These are phyloP conservation scores for Gyrodon lividus DNA, from an alignment of 768 basidiomycete species.

Conservation along the genomic window DNA sequence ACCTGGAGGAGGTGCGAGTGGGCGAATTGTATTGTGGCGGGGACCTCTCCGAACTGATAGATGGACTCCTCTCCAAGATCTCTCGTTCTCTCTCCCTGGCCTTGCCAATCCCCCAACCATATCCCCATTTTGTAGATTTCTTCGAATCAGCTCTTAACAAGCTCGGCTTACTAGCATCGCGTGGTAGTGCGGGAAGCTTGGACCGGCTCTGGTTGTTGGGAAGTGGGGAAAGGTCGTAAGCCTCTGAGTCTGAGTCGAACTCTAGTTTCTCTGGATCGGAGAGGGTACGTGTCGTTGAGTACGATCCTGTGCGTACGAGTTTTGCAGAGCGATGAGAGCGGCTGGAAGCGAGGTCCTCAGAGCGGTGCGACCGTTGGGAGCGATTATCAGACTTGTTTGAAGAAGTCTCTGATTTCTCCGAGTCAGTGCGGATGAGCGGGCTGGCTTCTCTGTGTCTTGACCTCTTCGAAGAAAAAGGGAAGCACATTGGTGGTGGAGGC, in stretches of 20 bases:
- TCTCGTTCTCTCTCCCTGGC: constrained; percentile 45
- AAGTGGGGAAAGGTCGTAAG: constrained; percentile 42
- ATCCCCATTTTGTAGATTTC: constrained; percentile 61
- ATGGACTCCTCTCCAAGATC: constrained; percentile 32
- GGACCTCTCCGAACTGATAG: constrained; percentile 39
- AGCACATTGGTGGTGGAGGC: constrained; percentile 53
- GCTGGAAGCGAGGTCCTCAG: constrained; percentile 21
- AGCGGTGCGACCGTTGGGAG: constrained; percentile 27
- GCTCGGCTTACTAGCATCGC: constrained; percentile 35
- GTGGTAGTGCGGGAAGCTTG: constrained; percentile 40
- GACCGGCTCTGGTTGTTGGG: constrained; percentile 39
- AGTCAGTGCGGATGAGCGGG: constrained; percentile 34
- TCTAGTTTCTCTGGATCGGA: constrained; percentile 48
- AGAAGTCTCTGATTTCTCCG: constrained; percentile 46
- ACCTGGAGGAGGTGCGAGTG: constrained; percentile 40
- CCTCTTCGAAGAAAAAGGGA: constrained; percentile 46
- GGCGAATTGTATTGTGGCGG: constrained; percentile 30
- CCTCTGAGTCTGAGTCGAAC: constrained; percentile 62
- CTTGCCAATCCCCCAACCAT: constrained; percentile 67
- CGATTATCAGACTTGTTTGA: constrained; percentile 32
- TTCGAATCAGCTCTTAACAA: constrained; percentile 58
- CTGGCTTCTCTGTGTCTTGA: constrained; percentile 28
- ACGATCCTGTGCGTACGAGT: constrained; percentile 41
- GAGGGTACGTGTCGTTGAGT: constrained; percentile 41
- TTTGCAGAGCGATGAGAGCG: constrained; percentile 24